Evolutionary conservation across 495 filamentous ascomycete species (phyloP).

Genomic region (Cercophora scortea): DNA sequence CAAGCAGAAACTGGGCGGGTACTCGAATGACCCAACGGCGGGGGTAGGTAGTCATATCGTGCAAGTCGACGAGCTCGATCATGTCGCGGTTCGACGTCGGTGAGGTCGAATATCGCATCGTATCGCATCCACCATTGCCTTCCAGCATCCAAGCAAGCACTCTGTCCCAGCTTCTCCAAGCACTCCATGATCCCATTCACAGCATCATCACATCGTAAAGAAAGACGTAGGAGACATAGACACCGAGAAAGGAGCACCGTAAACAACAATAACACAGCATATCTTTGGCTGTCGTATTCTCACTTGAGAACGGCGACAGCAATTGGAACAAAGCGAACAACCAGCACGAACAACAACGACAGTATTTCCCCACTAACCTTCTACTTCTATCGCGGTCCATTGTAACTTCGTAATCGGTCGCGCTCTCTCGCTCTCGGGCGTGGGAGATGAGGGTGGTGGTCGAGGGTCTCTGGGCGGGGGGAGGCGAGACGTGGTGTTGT

Average conservation of each 20-base stretch:
- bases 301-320: not conserved
- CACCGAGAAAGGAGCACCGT: not conserved
- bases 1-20: too few relatives aligned
- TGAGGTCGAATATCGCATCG: too few relatives aligned
- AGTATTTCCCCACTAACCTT: conserved; percentile 22
- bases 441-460: not conserved
- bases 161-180: too few relatives aligned
- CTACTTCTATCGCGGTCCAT: conserved; percentile 25
- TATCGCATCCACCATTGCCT: too few relatives aligned
- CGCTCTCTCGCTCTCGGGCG: not conserved
- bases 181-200: not conserved
- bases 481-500: not conserved
- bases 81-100: too few relatives aligned
- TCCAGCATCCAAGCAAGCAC: too few relatives aligned
- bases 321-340: not conserved
- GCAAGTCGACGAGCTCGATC: too few relatives aligned
- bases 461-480: not conserved
- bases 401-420: not conserved
- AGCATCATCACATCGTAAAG: not conserved
- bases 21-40: too few relatives aligned
- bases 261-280: not conserved
- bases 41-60: too few relatives aligned
- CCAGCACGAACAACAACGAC: not conserved
- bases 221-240: not conserved
- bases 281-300: not conserved